A percentile compares a stretch with the other conserved stretches of the same genome.
Evolutionary conservation across 2,329 filamentous ascomycete genomes (phyloP).

Genomic region (Bertia moriformis): DNA sequence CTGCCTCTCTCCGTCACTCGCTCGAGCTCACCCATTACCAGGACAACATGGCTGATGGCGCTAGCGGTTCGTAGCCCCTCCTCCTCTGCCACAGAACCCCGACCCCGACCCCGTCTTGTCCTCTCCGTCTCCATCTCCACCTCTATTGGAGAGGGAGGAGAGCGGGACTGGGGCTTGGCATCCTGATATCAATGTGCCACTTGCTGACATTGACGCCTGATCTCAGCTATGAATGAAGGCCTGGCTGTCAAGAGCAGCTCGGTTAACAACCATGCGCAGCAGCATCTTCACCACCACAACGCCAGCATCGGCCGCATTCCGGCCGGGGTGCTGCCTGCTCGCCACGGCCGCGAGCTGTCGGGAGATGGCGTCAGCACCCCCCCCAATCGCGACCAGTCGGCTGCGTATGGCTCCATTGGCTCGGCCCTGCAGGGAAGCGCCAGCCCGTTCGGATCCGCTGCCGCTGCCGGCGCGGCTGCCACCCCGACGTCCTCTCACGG

Average conservation of each 20-base stretch:
- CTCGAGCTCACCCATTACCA: conserved; percentile 30
- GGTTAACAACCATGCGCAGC: conserved; percentile 48
- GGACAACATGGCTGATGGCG: conserved; percentile 24
- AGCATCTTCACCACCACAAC: conserved; percentile 57
- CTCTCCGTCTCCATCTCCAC: too few species aligned
- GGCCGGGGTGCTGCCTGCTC: conserved; percentile 44
- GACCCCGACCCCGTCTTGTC: too few species aligned
- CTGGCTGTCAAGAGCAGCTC: too few species aligned
- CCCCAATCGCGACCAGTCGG: conserved; percentile 8
- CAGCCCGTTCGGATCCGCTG: conserved; percentile 58
- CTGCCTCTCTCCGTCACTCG: conserved; percentile 38
- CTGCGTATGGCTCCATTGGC: conserved; percentile 43
- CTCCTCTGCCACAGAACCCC: too few species aligned
- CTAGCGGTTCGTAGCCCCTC: too few species aligned
- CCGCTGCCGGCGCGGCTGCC: not conserved
- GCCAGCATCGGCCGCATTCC: conserved; percentile 71
- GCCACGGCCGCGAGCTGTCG: conserved; percentile 62
- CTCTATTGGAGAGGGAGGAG: too few species aligned
- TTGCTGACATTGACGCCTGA: too few species aligned
- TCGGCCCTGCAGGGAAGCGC: conserved; percentile 70
- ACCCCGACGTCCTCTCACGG: not conserved
- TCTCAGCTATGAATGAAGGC: conserved; percentile 37
- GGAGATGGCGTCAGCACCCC: conserved; percentile 23
- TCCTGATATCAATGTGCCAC: too few species aligned
- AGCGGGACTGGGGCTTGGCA: too few species aligned